Evolutionary conservation across 495 filamentous ascomycete species (phyloP).

Genomic region (Cenococcum geophilum): DNA sequence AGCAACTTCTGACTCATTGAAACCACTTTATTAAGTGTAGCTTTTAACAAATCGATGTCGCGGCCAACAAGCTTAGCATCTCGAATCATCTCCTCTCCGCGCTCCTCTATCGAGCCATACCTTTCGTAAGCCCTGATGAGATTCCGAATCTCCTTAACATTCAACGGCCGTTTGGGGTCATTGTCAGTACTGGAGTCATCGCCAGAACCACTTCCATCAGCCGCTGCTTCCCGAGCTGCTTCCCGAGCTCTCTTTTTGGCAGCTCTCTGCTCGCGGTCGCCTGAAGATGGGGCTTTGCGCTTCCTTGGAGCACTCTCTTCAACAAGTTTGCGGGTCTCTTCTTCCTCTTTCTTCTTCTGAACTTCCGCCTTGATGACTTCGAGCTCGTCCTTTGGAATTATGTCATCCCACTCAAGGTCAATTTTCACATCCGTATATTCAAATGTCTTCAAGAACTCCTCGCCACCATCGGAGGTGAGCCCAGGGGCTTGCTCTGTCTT

Average conservation of each 20-base stretch:
- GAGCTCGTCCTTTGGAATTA: slow-evolving; percentile 90
- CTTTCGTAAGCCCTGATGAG: slow-evolving; percentile 80
- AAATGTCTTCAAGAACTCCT: slow-evolving; percentile 85
- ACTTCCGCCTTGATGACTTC: slow-evolving; percentile 84
- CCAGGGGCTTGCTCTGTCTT: slow-evolving; percentile 86
- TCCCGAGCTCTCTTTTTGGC: slow-evolving; percentile 88
- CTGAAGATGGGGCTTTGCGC: slow-evolving; percentile 62
- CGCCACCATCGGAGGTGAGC: slow-evolving; percentile 83
- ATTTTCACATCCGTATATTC: slow-evolving; percentile 92
- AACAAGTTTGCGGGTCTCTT: slow-evolving; percentile 73
- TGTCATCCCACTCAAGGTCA: slow-evolving; percentile 92
- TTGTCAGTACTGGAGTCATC: slow-evolving; percentile 49
- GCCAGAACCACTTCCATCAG: slow-evolving; percentile 49
- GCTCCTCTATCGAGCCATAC: slow-evolving; percentile 81
- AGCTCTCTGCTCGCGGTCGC: slow-evolving; percentile 72
- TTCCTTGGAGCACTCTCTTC: slow-evolving; percentile 85
- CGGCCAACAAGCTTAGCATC: slow-evolving; percentile 77
- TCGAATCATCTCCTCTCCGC: slow-evolving; percentile 74
- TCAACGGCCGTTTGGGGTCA: slow-evolving; percentile 80
- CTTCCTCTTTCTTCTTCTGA: slow-evolving; percentile 72
- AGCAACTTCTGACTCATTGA: slow-evolving; percentile 62
- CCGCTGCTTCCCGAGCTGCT: slow-evolving; percentile 50
- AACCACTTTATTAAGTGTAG: slow-evolving; percentile 66
- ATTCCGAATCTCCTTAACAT: slow-evolving; percentile 85
- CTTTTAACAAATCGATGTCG: slow-evolving; percentile 67